Base-by-base conservation (phyloP, 2,329 filamentous ascomycete genomes). In the Spiromastix sp. region DNA sequence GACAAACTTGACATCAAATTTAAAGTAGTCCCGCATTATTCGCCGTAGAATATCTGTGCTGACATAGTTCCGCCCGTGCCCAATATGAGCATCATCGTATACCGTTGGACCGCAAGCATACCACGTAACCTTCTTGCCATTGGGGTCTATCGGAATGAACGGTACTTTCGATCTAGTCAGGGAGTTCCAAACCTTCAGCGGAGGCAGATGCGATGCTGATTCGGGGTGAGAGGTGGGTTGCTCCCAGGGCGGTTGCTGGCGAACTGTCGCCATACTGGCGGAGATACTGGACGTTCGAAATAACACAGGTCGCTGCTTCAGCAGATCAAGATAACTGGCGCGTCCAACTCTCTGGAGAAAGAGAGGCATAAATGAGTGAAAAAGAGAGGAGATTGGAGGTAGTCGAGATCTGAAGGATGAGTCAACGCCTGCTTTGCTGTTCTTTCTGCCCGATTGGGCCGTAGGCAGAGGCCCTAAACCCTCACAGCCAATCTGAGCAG, bases 91-190 rank as follows among this genome's bases (percentile, higher is more conserved):
- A 61, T 86, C 80, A 56, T 87, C 83, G 56, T 85, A 85, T 27
- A 82, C 80, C 1, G 85, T 94, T 39, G 85, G 85, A 12, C 86
- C 86, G 64, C 86, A 94, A 47, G 80, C 81, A 59, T 93, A 93
- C 85, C 85, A 93, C 4, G 76, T 77, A 18, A 93, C 74, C 53
- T 80, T 79, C 49, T 68, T 72, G 21, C 70, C 72, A 17, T 76
- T 72, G 6, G 70, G 66, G 52, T 87, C 77, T 31, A 83, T 70
- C 10, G 85, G 83, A 28, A 79, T 64, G 51, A 93, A 91, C 4
- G 77, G 72, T 29, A 79, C 79, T 51, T 87, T 84, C 8, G 69
- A 69, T 41, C 81, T 73, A 8, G 84, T 81, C 50, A 93, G 66
- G 4, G 81, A 86, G 62, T 91, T 93, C 68, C 80, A 85, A 46